Percentiles rank a stretch among this genome's conserved stretches.
Evolutionary conservation across 78 protist species (phyloP).

Genomic region (Tieghemostelium lacteum): DNA sequence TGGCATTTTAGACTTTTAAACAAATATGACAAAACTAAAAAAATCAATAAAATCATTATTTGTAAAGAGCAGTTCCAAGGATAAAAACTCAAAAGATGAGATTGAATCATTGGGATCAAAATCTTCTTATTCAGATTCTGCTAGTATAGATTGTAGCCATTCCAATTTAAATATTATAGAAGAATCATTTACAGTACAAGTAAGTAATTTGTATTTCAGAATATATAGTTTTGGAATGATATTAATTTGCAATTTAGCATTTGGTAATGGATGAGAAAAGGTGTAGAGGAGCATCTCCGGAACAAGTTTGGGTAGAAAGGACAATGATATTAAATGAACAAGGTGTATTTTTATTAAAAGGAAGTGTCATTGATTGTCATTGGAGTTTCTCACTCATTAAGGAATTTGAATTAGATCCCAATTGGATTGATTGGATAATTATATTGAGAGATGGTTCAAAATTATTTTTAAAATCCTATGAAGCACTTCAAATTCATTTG

Average conservation of each 20-base stretch:
- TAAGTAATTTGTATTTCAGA: neutral
- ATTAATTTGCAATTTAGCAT: neutral
- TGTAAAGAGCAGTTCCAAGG: neutral
- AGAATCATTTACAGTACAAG: constrained; percentile 6
- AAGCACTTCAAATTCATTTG: constrained; percentile 19
- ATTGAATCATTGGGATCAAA: neutral
- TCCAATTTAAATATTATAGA: neutral
- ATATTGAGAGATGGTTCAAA: constrained; percentile 25
- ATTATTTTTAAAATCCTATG: constrained; percentile 35
- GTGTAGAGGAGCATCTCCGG: constrained; percentile 33
- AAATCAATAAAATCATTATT: neutral
- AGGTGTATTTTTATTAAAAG: constrained; percentile 21
- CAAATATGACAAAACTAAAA: neutral
- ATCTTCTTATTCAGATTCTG: neutral
- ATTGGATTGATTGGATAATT: constrained; percentile 60
- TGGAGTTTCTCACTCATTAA: neutral
- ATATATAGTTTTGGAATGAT: neutral
- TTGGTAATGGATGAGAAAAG: constrained; percentile 1
- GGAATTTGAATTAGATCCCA: constrained; percentile 24
- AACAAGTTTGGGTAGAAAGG: constrained; percentile 3
- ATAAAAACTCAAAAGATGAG: neutral
- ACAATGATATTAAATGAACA: constrained; percentile 19
- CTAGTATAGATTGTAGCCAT: neutral
- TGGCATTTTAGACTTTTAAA: too few species aligned
- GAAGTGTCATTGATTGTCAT: neutral